Conservation (phyloP, 2,329 filamentous ascomycete species). For the Monilinia laxa region DNA sequence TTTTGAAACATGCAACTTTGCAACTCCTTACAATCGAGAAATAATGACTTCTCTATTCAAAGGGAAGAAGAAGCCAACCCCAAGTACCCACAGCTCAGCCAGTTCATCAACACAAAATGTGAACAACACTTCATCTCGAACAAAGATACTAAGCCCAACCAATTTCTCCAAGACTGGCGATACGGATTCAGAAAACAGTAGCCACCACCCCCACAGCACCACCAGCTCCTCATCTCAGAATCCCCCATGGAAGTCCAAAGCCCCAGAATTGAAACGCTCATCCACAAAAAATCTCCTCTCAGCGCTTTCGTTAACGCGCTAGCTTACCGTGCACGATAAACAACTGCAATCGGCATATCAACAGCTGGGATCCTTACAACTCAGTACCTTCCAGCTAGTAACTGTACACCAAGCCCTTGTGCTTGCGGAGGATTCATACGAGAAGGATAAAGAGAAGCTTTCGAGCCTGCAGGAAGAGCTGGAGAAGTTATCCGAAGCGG, state of each 20-base stretch:
- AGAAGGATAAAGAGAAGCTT: background rate
- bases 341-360: background rate
- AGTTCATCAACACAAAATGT: background rate
- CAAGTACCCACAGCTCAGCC: background rate
- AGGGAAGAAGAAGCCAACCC: background rate
- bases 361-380: background rate
- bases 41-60: background rate
- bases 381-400: background rate
- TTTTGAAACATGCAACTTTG: background rate
- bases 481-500: background rate
- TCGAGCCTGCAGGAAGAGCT: background rate
- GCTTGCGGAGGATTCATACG: background rate
- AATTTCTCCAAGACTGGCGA: background rate
- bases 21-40: background rate
- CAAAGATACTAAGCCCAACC: background rate
- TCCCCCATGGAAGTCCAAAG: background rate
- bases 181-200: background rate
- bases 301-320: background rate
- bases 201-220: background rate
- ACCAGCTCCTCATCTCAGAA: background rate
- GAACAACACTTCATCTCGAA: background rate
- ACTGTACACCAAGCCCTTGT: background rate
- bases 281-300: background rate
- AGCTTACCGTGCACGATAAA: background rate
- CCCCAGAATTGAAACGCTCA: background rate